Evolutionary conservation across 768 basidiomycete genomes (phyloP).

Genomic region (Collybia mongolica): DNA sequence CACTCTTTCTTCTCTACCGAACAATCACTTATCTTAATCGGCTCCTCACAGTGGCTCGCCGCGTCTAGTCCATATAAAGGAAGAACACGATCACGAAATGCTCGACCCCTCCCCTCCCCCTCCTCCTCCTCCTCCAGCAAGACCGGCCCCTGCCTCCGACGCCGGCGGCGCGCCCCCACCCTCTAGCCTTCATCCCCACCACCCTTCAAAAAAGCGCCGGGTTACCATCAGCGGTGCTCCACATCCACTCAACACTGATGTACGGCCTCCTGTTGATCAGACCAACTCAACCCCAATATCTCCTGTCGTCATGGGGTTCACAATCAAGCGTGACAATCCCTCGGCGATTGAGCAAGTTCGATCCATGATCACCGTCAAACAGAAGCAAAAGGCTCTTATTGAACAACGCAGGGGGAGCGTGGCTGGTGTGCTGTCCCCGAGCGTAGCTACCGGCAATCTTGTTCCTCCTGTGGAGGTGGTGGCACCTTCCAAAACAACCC

Average conservation of each 20-base stretch:
- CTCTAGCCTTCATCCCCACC: conserved; percentile 38
- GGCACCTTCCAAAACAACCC: conserved; percentile 20
- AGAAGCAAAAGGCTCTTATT: conserved; percentile 69
- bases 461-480: conserved; percentile 23
- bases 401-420: conserved; percentile 68
- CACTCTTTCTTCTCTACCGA: conserved; percentile 9
- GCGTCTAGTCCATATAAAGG: conserved; percentile 52
- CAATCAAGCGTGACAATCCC: conserved; percentile 58
- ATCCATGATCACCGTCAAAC: conserved; percentile 61
- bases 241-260: conserved; percentile 54
- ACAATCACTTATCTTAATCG: conserved; percentile 7
- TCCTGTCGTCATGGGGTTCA: conserved; percentile 63
- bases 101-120: conserved; percentile 37
- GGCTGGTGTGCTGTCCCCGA: conserved; percentile 38
- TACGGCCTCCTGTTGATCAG: conserved; percentile 40
- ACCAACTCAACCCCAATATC: conserved; percentile 58
- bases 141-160: conserved; percentile 14
- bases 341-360: conserved; percentile 59
- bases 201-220: conserved; percentile 61
- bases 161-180: conserved; percentile 34
- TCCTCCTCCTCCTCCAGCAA: conserved; percentile 26
- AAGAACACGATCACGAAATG: conserved; percentile 58
- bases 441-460: conserved; percentile 21
- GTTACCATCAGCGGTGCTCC: conserved; percentile 67
- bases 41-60: conserved; percentile 39